Base-by-base conservation (phyloP, 441 rosid genomes). In the Syzygium malaccense region DNA sequence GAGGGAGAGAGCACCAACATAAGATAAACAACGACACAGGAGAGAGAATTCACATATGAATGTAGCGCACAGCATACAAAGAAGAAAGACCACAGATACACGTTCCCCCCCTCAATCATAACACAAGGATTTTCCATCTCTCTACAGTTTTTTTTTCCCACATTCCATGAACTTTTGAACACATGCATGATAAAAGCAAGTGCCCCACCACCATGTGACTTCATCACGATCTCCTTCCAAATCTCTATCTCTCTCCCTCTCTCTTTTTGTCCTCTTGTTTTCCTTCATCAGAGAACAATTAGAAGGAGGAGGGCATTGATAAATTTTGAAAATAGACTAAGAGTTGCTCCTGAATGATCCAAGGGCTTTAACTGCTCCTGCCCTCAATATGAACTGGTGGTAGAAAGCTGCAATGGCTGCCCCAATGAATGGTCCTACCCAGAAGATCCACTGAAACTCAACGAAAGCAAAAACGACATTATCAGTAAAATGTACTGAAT, bases 351-450 rank as follows among this genome's bases (percentile, higher is more conserved):
- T 88, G 87, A 88, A 88, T 28, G 89, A 88, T 8, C 56, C 87
- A 68, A 88, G 87, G 4, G 89, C 89, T 37, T 88, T 88, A 85
- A 28, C 87, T 49, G 87, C 89, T 60, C 85, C 89, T 20, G 89
- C 89, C 71, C 89, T 88, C 89, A 88, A 30, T 85, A 88, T 88
- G 66, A 88, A 88, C 85, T 88, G 85, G 66, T 88, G 85, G 89
- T 88, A 88, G 89, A 88, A 88, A n/a, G 89, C 87, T n/a, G 89
- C 89, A 58, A 88, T 18, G 45, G 85, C 87, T 26, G 89, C 89
- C 41, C 89, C 89, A 15, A 64, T 37, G 87, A 88, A 88, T 11
- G 89, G 87, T 85, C 89, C 89, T 5, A 66, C 89, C 89, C 89
- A 88, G 55, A 88, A 88, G 28, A 88, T 88, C 89, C 89, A 88